Evolutionary conservation across 306 rosid genomes (phyloP).

Genomic region (Potentilla sterilis): DNA sequence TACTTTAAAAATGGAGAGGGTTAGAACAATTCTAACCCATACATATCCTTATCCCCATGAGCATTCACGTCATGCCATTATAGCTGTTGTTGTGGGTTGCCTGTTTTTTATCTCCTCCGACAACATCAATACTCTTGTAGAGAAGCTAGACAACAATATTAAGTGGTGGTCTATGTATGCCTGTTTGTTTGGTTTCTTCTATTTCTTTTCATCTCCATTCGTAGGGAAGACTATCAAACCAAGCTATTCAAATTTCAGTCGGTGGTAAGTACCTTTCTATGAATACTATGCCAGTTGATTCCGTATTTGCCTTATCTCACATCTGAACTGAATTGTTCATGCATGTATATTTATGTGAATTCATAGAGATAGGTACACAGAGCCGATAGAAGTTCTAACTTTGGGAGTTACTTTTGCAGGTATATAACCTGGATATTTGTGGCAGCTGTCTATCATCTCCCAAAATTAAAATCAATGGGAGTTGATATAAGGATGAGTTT

Average conservation of each 20-base stretch:
- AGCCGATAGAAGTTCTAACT: constrained; percentile 21
- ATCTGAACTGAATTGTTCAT: not conserved
- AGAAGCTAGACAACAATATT: constrained; percentile 84
- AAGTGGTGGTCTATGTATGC: constrained; percentile 99
- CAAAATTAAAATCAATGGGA: constrained; percentile 96
- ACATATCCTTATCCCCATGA: constrained; percentile 93
- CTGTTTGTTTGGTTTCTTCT: constrained; percentile 86
- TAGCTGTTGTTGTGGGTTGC: constrained; percentile 93
- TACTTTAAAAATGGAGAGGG: constrained; percentile 82
- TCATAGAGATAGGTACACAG: not conserved
- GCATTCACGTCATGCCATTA: constrained; percentile 95
- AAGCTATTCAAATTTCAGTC: constrained; percentile 95
- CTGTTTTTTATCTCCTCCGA: constrained; percentile 95
- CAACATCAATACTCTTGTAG: constrained; percentile 85
- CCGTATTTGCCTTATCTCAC: constrained; percentile 6
- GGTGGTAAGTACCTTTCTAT: constrained; percentile 66
- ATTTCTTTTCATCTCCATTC: constrained; percentile 98
- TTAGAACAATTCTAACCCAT: constrained; percentile 76
- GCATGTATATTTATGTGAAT: constrained; percentile 3
- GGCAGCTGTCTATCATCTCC: constrained; percentile 98
- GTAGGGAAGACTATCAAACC: constrained; percentile 95
- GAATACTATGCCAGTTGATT: not conserved
- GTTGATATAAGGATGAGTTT: constrained; percentile 96
- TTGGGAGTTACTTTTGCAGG: constrained; percentile 49
- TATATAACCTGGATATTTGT: constrained; percentile 89